phyloP scores from a whole-genome alignment of 805 yeast genomes.

The Helenozyma baotianmanensis region DNA sequence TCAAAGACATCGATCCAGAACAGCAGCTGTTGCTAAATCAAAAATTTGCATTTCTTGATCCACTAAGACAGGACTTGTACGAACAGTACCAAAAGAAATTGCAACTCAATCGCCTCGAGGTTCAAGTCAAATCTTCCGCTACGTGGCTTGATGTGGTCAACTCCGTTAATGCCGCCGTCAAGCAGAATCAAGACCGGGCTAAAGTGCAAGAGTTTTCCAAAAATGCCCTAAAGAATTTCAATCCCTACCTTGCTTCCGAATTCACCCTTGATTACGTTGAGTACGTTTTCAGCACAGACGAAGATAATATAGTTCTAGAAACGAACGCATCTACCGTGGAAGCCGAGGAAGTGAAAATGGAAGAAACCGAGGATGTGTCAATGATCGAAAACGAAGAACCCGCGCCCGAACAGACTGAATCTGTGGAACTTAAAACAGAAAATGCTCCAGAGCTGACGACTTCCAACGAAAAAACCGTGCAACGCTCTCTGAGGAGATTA shows the following conservation, averaged over 20 bases:
- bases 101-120: slow-evolving; percentile 5
- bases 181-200: slow-evolving; percentile 27
- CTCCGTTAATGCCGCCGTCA: slow-evolving; percentile 30
- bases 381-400: too few species aligned
- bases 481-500: slow-evolving; percentile 23
- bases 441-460: slow-evolving; percentile 1
- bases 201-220: slow-evolving; percentile 32
- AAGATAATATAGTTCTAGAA: slow-evolving; percentile 2
- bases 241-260: slow-evolving; percentile 49
- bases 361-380: too few species aligned
- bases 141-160: slow-evolving; percentile 28
- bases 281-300: slow-evolving; percentile 20
- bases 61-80: slow-evolving; percentile 28
- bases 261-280: slow-evolving; percentile 43
- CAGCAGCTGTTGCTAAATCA: slow-evolving; percentile 3
- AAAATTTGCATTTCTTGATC: slow-evolving; percentile 26
- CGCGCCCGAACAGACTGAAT: too few species aligned
- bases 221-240: slow-evolving; percentile 41
- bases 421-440: background rate
- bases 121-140: slow-evolving; percentile 5
- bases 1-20: too few species aligned
- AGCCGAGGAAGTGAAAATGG: too few species aligned
- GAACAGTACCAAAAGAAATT: slow-evolving; percentile 15
- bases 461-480: slow-evolving; percentile 2
- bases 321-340: background rate